Evolutionary conservation across 2,329 filamentous ascomycete genomes (phyloP), one percentile per base, ranked within the genome.

Genomic region (Macroventuria anomochaeta): DNA sequence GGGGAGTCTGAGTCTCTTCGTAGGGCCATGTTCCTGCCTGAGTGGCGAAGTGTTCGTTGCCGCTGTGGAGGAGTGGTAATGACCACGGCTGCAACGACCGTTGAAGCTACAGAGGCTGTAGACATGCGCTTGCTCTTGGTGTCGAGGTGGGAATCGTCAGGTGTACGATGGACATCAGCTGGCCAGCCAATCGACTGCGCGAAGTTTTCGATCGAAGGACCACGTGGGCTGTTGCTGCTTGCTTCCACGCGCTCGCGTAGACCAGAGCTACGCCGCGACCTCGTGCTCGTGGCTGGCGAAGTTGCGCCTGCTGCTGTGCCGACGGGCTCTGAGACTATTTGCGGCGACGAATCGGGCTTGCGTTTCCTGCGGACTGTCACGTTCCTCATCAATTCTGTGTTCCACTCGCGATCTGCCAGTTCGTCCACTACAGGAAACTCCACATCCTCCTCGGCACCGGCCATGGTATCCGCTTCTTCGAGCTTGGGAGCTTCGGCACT

Each of bases 61-160:
- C 76, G 71, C 55, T 75, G 77, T 32, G 76, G 79, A 3, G 80
- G 78, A 13, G 77, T 77, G 15, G 81, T 76, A 37, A 85, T 77
- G 25, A 85, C 81, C 64, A 83, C 76, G 11, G 81, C 83, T 70
- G 84, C 76, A 7, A 78, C 81, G 13, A 85, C 75, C 0, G 82
- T 83, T 5, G 83, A 85, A 10, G 78, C 76, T 18, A 78, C 77
- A 2, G 83, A 85, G 2, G 79, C 69, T 13, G 68, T 76, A 12
- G 83, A 85, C 17, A 79, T 71, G 36, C 83, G 77, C 58, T 76
- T 76, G 31, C 64, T 64, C 29, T 72, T 70, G 8, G 62, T 57
- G 28, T 75, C 72, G 40, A 59, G 64, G 17, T 71, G 53, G 31
- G 62, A 61, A 13, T 55, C 57, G 4, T 36, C 50, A 42, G 43